phyloP scores from a whole-genome alignment of 495 filamentous ascomycete species.

The Penicillium canariense region DNA sequence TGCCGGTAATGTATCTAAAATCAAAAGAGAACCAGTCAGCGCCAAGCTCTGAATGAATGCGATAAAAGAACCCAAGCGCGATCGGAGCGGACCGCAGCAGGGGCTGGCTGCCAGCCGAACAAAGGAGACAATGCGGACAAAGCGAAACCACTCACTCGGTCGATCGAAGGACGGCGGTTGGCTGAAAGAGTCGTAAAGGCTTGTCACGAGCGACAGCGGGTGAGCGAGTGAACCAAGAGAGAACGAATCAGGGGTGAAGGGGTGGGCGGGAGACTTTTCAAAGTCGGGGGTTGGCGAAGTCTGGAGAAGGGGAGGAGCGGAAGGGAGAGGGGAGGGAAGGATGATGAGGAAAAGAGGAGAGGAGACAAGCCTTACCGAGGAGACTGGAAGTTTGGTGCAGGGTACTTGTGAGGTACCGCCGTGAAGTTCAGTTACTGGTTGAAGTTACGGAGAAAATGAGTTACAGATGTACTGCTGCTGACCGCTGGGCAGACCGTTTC shows the following conservation, averaged over 20 bases:
- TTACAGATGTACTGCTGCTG: background rate
- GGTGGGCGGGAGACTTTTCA: background rate
- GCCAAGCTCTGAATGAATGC: background rate
- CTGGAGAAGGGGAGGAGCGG: conserved; percentile 1
- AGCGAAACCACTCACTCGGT: conserved; percentile 12
- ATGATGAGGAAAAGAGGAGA: conserved; percentile 19
- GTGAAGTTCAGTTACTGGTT: too few species aligned
- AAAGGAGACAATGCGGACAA: background rate
- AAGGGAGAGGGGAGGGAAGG: conserved; percentile 4
- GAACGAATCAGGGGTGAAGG: conserved; percentile 7
- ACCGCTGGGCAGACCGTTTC: background rate
- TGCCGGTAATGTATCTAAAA: conserved; percentile 8
- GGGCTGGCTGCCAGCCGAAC: background rate
- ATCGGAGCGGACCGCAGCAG: background rate
- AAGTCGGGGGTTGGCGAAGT: too few species aligned
- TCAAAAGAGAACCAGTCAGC: conserved; percentile 6
- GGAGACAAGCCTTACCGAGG: conserved; percentile 22
- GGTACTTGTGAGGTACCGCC: too few species aligned
- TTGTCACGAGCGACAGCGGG: background rate
- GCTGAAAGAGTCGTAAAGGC: background rate
- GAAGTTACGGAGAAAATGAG: too few species aligned
- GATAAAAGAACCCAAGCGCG: background rate
- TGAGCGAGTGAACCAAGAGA: conserved; percentile 14
- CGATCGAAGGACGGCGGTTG: background rate
- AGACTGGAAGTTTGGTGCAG: conserved; percentile 3